Base-by-base conservation (phyloP, 1,284 basidiomycete species). In the Xanthoconium separans region DNA sequence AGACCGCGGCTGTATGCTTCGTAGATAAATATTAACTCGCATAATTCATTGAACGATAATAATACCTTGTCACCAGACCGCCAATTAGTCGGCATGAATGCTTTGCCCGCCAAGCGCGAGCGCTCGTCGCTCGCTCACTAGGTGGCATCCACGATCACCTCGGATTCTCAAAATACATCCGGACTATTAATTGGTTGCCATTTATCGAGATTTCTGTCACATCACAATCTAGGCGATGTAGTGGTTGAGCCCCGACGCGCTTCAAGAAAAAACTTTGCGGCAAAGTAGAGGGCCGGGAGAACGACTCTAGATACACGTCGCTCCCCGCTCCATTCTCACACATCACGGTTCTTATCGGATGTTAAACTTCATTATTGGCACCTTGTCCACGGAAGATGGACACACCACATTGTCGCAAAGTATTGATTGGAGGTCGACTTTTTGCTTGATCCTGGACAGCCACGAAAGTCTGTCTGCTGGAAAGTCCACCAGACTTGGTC, bases 11-110 rank as follows among this genome's bases (percentile, higher is more conserved):
- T 42, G 40, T 47, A 55, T n/a, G 43, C 44, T 54, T 52, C 50
- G 45, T 61, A 68, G 51, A 62, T 53, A 47, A 55, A 52, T 56
- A 57, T 58, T 70, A 68, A 48, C 66, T 57, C 64, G 46, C 65
- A 58, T 68, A 68, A 70, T 71, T 46, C 56, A 56, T 53, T 52
- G 42, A 55, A 61, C 58, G 49, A 56, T 65, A 64, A 55, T 69
- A 55, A 53, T 40, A 47, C 45, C 22, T 47, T 34, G 27, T 44
- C 16, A 31, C 34, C 11, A 51, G 47, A 34, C 47, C 31, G 18
- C 18, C 37, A 33, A 52, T 43, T 16, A 24, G 48, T 11, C 15
- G 34, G 36, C 37, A 36, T n/a, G 36, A 45, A 50, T 50, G 22
- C 30, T 39, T 24, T 22, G 34, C 8, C 24, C 45, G 42, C 4